These are phyloP conservation scores for Petasospora rhodanensis DNA, from an alignment of 1,139 yeast genomes.

Conservation along the genomic window DNA sequence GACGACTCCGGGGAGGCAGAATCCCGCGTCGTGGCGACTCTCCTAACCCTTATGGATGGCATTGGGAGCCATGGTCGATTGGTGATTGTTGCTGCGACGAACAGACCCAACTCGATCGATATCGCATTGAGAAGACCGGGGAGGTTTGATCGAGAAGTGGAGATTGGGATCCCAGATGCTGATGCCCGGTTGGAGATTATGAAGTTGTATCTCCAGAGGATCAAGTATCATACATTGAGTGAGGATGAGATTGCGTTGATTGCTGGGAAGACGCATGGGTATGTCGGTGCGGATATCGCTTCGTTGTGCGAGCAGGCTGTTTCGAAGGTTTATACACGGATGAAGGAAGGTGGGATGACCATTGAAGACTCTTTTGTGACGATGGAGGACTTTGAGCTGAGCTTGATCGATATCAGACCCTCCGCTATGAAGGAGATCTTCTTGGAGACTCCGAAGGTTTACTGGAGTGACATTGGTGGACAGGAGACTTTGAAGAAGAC, in stretches of 20 bases:
- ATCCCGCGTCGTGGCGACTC: slow-evolving; percentile 82
- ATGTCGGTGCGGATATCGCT: slow-evolving; percentile 83
- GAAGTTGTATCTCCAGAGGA: slow-evolving; percentile 51
- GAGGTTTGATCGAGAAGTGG: slow-evolving; percentile 82
- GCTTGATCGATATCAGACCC: slow-evolving; percentile 78
- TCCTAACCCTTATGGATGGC: slow-evolving; percentile 86
- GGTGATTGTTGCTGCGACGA: slow-evolving; percentile 79
- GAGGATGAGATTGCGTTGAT: slow-evolving; percentile 49
- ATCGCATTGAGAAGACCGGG: slow-evolving; percentile 91
- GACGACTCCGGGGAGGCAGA: slow-evolving; percentile 91
- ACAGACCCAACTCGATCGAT: slow-evolving; percentile 77
- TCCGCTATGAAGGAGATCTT: slow-evolving; percentile 97
- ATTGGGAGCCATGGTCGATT: slow-evolving; percentile 66
- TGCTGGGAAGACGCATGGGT: slow-evolving; percentile 70
- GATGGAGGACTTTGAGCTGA: slow-evolving; percentile 54
- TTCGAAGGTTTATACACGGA: slow-evolving; percentile 23
- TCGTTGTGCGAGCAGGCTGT: slow-evolving; percentile 89
- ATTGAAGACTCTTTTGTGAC: slow-evolving; percentile 36
- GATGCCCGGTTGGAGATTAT: slow-evolving; percentile 64
- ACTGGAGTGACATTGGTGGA: slow-evolving; percentile 96
- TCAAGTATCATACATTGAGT: slow-evolving; percentile 57
- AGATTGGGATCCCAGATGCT: slow-evolving; percentile 72
- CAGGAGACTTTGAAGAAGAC: slow-evolving; percentile 78
- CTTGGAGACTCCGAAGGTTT: slow-evolving; percentile 88
- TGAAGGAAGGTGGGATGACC: slow-evolving; percentile 40